These are phyloP conservation scores for Chlorella sp. DNA, from an alignment of 139 green algal species.

Conservation along the genomic window DNA sequence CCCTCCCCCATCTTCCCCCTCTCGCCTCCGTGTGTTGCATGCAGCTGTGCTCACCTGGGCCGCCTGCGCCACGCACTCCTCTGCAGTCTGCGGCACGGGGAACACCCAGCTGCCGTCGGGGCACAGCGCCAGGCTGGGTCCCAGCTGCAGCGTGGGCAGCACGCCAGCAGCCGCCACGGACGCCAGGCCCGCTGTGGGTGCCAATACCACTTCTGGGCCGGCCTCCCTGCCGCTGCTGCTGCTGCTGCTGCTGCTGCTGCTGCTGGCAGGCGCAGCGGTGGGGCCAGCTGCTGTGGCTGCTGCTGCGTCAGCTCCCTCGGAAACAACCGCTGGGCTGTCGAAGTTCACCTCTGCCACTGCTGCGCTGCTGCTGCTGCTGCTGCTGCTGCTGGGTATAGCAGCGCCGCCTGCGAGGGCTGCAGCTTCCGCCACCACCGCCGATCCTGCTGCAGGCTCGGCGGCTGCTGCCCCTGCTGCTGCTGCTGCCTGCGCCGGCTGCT, in stretches of 20 bases:
- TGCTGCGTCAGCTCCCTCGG: not conserved
- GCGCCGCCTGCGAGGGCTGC: not conserved
- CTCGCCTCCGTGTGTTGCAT: too few species aligned
- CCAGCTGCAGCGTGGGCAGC: constrained; percentile 1
- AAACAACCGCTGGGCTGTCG: too few species aligned
- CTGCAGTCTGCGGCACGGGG: constrained; percentile 28
- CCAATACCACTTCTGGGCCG: not conserved
- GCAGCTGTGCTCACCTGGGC: constrained; percentile 4
- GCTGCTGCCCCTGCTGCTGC: not conserved
- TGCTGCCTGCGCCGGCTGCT: not conserved
- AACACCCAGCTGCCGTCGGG: constrained; percentile 41
- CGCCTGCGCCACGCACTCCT: constrained; percentile 38
- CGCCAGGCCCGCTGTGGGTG: not conserved
- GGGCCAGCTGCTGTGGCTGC: not conserved
- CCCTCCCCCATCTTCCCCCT: too few species aligned
- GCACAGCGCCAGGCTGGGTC: constrained; percentile 1
- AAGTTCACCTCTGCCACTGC: not conserved
- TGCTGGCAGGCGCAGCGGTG: too few species aligned
- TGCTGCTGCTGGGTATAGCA: too few species aligned
- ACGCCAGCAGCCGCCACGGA: too few species aligned
- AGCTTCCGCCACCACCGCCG: not conserved
- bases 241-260: not conserved
- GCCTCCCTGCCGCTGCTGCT: not conserved
- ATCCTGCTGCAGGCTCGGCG: not conserved
- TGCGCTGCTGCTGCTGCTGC: not conserved